phyloP scores from a whole-genome alignment of 2,329 filamentous ascomycete species.

The Conoideocrella luteorostrata region DNA sequence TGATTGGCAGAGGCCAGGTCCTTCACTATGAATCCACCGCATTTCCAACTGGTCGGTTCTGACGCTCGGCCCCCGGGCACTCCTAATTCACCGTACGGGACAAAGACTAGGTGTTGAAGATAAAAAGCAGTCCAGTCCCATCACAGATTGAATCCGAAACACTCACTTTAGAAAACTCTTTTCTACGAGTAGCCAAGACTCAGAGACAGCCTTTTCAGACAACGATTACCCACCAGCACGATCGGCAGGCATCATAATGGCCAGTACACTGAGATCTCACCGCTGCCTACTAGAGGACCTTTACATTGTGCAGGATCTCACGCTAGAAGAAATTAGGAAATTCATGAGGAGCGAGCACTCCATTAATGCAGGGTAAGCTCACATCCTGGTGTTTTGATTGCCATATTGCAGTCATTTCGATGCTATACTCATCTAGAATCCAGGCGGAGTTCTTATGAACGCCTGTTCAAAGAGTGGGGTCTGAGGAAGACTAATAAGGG shows the following conservation, averaged over 20 bases:
- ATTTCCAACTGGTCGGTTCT: too few relatives aligned
- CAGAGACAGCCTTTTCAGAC: too few relatives aligned
- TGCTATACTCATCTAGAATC: neutral
- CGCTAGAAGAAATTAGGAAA: neutral
- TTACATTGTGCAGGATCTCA: neutral
- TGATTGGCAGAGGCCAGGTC: too few relatives aligned
- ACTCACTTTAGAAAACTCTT: too few relatives aligned
- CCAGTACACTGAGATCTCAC: neutral
- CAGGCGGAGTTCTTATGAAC: neutral
- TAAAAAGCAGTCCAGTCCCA: too few relatives aligned
- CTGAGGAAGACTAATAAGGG: neutral
- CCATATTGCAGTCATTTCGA: neutral
- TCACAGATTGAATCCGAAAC: too few relatives aligned
- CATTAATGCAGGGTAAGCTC: neutral
- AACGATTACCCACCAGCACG: too few relatives aligned
- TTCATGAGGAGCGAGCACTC: neutral
- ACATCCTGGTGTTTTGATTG: neutral
- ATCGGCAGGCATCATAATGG: neutral
- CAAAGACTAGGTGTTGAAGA: too few relatives aligned
- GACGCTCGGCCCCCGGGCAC: too few relatives aligned
- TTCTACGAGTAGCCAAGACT: too few relatives aligned
- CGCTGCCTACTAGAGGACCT: neutral
- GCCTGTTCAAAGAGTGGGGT: neutral
- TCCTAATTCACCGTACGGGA: too few relatives aligned
- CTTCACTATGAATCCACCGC: too few relatives aligned